These are phyloP conservation scores for Zygnema circumcarinatum DNA, from an alignment of 139 green algal genomes.

Conservation along the genomic window DNA sequence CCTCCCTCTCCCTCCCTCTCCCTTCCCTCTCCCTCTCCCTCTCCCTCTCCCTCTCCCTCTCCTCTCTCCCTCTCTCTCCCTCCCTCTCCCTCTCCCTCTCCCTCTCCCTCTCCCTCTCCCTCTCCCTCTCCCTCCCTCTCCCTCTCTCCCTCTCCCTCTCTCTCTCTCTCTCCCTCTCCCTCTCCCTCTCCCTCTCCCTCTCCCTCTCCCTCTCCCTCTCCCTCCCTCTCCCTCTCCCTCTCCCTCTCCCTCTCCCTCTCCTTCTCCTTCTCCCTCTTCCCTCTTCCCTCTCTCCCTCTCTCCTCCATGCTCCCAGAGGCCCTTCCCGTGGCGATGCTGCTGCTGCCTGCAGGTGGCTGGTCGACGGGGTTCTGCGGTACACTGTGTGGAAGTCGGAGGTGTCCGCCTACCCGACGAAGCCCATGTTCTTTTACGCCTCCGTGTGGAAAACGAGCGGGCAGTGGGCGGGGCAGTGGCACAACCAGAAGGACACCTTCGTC, in stretches of 20 bases:
- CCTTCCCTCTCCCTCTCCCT: neutral
- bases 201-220: neutral
- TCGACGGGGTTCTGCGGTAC: too few relatives aligned
- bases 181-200: slow-evolving; percentile 2
- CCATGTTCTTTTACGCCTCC: too few relatives aligned
- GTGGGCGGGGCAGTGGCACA: too few relatives aligned
- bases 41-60: slow-evolving; percentile 2
- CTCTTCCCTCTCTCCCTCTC: too few relatives aligned
- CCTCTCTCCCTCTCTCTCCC: neutral
- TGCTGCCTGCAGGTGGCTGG: too few relatives aligned
- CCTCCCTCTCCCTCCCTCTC: neutral
- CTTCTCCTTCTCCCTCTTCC: too few relatives aligned
- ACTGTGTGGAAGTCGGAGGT: too few relatives aligned
- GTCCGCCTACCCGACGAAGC: too few relatives aligned
- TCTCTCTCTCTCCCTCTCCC: neutral
- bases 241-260: slow-evolving; percentile 1
- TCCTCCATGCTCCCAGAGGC: too few relatives aligned
- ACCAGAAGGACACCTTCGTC: too few relatives aligned
- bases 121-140: neutral
- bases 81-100: neutral
- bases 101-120: neutral
- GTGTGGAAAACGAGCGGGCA: too few relatives aligned
- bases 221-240: slow-evolving; percentile 24
- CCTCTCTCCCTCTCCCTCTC: neutral
- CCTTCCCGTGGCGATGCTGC: too few relatives aligned